Evolutionary conservation across 2,329 filamentous ascomycete genomes (phyloP).

Genomic region (Aureobasidium sp.): DNA sequence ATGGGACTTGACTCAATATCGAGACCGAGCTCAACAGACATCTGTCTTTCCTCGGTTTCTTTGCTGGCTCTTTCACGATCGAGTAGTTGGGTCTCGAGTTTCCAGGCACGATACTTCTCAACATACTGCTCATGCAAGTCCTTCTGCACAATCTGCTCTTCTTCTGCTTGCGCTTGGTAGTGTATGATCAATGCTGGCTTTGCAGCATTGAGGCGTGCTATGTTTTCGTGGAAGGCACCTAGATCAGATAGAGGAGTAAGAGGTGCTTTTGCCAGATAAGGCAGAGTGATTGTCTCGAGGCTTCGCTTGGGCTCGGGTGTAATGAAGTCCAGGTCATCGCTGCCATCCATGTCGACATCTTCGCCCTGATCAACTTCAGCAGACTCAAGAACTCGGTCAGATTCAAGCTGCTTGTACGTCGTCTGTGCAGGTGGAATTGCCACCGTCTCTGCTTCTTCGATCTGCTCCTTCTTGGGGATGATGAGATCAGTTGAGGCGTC

Average conservation of each 20-base stretch:
- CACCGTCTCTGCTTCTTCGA: conserved; percentile 20
- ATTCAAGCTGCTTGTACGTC: conserved; percentile 14
- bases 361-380: conserved; percentile 2
- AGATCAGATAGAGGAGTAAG: conserved; percentile 36
- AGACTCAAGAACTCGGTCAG: neutral
- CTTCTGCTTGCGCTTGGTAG: conserved; percentile 15
- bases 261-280: conserved; percentile 37
- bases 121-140: conserved; percentile 27
- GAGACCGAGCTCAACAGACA: conserved; percentile 24
- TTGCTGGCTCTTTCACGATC: conserved; percentile 34
- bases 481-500: conserved; percentile 17
- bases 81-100: conserved; percentile 29
- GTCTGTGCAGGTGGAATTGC: conserved; percentile 20
- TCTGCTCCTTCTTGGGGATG: conserved; percentile 26
- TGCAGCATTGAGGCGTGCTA: conserved; percentile 25
- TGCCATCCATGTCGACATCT: conserved; percentile 15
- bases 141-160: conserved; percentile 11
- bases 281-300: conserved; percentile 35
- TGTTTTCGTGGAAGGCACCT: conserved; percentile 28
- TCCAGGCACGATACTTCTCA: conserved; percentile 33
- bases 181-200: conserved; percentile 27
- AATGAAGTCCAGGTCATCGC: conserved; percentile 13
- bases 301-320: conserved; percentile 24
- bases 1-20: conserved; percentile 38
- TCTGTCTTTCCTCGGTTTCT: conserved; percentile 26